Evolutionary conservation across 2,329 filamentous ascomycete genomes (phyloP).

Genomic region (Verticillium nonalfalfae): DNA sequence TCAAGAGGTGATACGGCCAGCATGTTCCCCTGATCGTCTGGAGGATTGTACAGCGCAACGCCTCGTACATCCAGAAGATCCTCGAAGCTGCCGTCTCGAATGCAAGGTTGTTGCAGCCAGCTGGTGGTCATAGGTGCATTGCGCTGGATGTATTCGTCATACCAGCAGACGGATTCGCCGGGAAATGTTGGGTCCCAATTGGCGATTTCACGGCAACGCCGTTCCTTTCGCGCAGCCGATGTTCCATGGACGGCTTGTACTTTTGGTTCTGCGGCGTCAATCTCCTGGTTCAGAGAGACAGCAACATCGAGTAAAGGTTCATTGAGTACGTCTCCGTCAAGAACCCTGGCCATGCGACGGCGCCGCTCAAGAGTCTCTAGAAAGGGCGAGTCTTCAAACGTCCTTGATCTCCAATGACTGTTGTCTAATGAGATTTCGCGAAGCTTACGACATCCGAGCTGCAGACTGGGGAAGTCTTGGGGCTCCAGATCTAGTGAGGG

Average conservation of each 20-base stretch:
- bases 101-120: slow-evolving; percentile 65
- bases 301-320: slow-evolving; percentile 8
- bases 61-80: slow-evolving; percentile 64
- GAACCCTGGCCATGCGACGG: neutral
- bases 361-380: slow-evolving; percentile 51
- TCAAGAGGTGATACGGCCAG: slow-evolving; percentile 73
- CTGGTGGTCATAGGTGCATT: slow-evolving; percentile 66
- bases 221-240: slow-evolving; percentile 20
- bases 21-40: slow-evolving; percentile 36
- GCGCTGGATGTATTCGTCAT: slow-evolving; percentile 81
- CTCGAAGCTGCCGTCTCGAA: slow-evolving; percentile 30
- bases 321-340: slow-evolving; percentile 7
- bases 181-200: slow-evolving; percentile 81
- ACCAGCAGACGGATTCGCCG: slow-evolving; percentile 71
- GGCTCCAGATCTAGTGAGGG: slow-evolving; percentile 51
- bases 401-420: slow-evolving; percentile 68
- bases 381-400: slow-evolving; percentile 64
- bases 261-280: neutral
- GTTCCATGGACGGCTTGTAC: neutral
- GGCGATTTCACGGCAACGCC: slow-evolving; percentile 54
- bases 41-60: slow-evolving; percentile 57
- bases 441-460: slow-evolving; percentile 62
- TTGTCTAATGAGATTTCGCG: slow-evolving; percentile 65
- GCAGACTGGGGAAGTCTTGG: slow-evolving; percentile 58
- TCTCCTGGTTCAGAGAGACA: slow-evolving; percentile 5